These are phyloP conservation scores for Cucurbita pepo DNA, from an alignment of 306 rosid genomes.

Conservation along the genomic window DNA sequence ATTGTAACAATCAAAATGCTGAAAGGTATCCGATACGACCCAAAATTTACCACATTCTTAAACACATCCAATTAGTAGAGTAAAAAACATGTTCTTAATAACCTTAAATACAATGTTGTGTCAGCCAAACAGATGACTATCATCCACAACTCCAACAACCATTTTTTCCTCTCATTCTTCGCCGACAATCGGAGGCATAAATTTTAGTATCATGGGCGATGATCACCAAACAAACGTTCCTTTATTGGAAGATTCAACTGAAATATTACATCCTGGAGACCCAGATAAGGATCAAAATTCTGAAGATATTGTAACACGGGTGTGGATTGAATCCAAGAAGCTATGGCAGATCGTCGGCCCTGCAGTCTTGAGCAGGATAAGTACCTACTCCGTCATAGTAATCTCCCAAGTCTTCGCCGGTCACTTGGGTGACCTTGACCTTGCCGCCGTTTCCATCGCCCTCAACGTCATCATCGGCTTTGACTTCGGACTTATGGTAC, in stretches of 20 bases:
- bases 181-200: too few relatives aligned
- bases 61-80: too few relatives aligned
- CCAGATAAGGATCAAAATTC: not conserved
- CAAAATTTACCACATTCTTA: too few relatives aligned
- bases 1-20: too few relatives aligned
- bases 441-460: constrained; percentile 16
- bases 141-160: too few relatives aligned
- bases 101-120: too few relatives aligned
- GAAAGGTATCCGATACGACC: too few relatives aligned
- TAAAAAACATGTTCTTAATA: too few relatives aligned
- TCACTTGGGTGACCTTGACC: constrained; percentile 16
- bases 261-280: not conserved
- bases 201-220: not conserved
- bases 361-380: constrained; percentile 6
- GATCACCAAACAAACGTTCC: constrained; percentile 6
- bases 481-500: constrained; percentile 17
- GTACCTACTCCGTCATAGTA: constrained; percentile 3
- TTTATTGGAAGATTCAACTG: not conserved
- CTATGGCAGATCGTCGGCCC: constrained; percentile 24
- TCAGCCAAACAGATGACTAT: too few relatives aligned
- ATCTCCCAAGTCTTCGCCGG: constrained; percentile 12
- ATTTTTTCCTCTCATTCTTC: too few relatives aligned
- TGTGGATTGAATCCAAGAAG: constrained; percentile 19
- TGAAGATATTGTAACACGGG: not conserved
- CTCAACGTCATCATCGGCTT: constrained; percentile 13